These are phyloP conservation scores for Boletus calvinii DNA, from an alignment of 1,284 basidiomycete species.

Conservation along the genomic window DNA sequence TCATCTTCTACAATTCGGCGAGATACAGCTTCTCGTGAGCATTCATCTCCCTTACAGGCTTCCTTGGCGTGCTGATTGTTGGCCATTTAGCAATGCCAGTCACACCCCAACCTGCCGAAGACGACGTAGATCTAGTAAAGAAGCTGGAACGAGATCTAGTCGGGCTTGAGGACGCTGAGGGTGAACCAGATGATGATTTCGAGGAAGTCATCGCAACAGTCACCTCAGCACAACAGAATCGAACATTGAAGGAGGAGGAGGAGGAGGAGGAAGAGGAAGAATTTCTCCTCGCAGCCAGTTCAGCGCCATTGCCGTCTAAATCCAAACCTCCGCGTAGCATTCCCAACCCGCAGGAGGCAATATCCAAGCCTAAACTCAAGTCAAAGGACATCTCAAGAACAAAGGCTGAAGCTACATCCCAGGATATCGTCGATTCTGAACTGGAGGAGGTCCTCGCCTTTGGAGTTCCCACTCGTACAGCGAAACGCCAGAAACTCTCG, in stretches of 20 bases:
- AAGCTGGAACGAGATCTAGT: constrained; percentile 35
- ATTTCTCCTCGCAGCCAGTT: constrained; percentile 34
- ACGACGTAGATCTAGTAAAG: constrained; percentile 36
- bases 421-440: constrained; percentile 34
- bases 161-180: constrained; percentile 42
- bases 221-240: constrained; percentile 24
- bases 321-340: constrained; percentile 22
- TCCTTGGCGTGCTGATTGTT: constrained; percentile 10
- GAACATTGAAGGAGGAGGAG: constrained; percentile 39
- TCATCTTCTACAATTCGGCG: constrained; percentile 32
- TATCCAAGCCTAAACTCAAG: constrained; percentile 30
- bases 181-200: constrained; percentile 45
- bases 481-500: constrained; percentile 42
- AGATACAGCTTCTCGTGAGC: constrained; percentile 47
- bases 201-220: constrained; percentile 36
- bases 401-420: constrained; percentile 23
- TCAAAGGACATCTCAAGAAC: constrained; percentile 23
- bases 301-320: constrained; percentile 29
- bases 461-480: constrained; percentile 36
- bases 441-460: constrained; percentile 42
- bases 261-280: constrained; percentile 51
- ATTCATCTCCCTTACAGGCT: neutral
- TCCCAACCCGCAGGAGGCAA: constrained; percentile 26
- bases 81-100: constrained; percentile 18
- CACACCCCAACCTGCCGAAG: constrained; percentile 14